These are phyloP conservation scores for Cystobasidium sp. DNA, from an alignment of 1,284 basidiomycete genomes.

Conservation along the genomic window DNA sequence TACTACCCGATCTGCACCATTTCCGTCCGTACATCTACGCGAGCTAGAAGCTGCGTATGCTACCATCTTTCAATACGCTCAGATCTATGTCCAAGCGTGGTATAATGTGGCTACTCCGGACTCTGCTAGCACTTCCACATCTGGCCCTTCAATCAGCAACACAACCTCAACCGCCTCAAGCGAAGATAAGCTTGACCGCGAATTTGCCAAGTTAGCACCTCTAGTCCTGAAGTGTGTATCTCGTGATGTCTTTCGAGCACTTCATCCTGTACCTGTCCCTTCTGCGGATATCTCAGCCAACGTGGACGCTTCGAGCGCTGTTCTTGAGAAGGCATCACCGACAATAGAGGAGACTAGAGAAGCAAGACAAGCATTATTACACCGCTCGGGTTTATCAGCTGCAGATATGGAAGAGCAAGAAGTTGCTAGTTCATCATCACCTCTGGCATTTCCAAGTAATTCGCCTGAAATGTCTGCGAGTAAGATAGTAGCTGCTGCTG, in stretches of 20 bases:
- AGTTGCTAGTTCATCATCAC: constrained; percentile 24
- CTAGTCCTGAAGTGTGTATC: constrained; percentile 15
- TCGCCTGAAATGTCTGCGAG: not conserved
- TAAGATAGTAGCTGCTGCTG: not conserved
- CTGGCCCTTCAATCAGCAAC: not conserved
- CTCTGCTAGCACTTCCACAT: not conserved
- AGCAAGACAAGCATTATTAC: constrained; percentile 22
- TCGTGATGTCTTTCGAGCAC: constrained; percentile 28
- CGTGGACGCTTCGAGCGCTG: not conserved
- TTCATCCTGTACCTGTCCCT: constrained; percentile 33
- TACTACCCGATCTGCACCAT: not conserved
- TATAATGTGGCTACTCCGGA: constrained; percentile 7
- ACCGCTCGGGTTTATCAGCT: constrained; percentile 15
- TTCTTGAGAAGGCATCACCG: constrained; percentile 7
- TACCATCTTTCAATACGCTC: constrained; percentile 34
- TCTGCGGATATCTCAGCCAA: not conserved
- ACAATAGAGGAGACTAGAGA: constrained; percentile 7
- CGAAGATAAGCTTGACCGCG: constrained; percentile 20
- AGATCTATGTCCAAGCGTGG: constrained; percentile 30
- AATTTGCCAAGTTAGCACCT: constrained; percentile 15
- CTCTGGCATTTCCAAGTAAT: not conserved
- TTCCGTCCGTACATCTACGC: constrained; percentile 21
- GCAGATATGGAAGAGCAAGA: not conserved
- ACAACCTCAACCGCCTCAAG: not conserved
- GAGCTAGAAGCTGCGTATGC: constrained; percentile 40